Evolutionary conservation across 495 filamentous ascomycete genomes (phyloP), one percentile per base, ranked within the genome.

Genomic region (Trichoderma orchidacearum): DNA sequence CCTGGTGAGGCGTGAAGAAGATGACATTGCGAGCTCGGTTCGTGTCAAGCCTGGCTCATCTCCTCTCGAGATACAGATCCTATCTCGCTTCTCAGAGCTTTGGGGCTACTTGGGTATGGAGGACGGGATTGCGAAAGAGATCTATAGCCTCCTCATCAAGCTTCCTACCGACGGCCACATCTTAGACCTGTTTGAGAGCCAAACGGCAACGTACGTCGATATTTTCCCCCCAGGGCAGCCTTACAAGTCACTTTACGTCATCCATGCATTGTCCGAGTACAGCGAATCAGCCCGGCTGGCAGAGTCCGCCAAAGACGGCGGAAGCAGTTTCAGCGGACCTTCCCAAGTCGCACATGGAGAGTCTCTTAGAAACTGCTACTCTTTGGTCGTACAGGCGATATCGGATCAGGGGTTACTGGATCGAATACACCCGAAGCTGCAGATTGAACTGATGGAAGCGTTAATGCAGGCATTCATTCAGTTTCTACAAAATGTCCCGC

Each of bases 1-100:
- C 2, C 74, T 91, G 21, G 72, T 80, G 30, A 75, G 73, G 52
- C 68, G 67, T 25, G 75, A 75, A 32, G 61, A 65, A 13, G 70
- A 73, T 17, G 38, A 59, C 11, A 62, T 64, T 6, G 61, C 61
- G 11, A 63, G 66, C 38, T 65, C 67, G 15, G 57, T 57, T 17
- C 64, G 63, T 30, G 59, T 69, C 48, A 68, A 67, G 30, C 66
- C 68, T 21, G 73, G 68, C 2, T 70, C 72, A n/a, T 75, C 75
- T 12, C 70, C 70, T 13, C 75, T 91, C 7, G 87, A 95, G 59
- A 72, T 75, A 13, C 87, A 91, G 59, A 83, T 97, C 21, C 69
- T 95, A 56, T 80, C 84, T 56, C 88, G 95, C 68, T 95, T 96
- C 64, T 80, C 89, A 55, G 83, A 91, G 56, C 70, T 98, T 8